A percentile compares a stretch with the other conserved stretches of the same genome.
Evolutionary conservation across 2,329 filamentous ascomycete genomes (phyloP).

Genomic region (Exophiala bonariae): DNA sequence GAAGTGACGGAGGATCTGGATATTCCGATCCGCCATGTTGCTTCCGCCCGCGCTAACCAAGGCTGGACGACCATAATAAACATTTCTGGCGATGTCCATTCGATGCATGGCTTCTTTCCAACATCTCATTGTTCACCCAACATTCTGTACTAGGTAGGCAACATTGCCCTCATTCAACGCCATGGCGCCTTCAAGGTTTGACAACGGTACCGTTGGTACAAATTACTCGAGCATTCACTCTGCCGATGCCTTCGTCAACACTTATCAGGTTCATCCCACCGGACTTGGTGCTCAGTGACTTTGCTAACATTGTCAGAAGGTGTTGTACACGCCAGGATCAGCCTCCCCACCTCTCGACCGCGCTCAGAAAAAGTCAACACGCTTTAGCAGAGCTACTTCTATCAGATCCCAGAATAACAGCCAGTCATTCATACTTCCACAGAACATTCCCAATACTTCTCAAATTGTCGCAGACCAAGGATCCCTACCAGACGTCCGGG

Average conservation of each 20-base stretch:
- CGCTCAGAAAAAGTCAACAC: conserved; percentile 23
- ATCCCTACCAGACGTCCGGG: conserved; percentile 24
- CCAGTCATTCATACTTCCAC: conserved; percentile 28
- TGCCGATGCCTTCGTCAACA: conserved; percentile 27
- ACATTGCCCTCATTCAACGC: no score
- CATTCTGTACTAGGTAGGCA: no score
- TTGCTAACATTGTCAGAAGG: conserved; percentile 10
- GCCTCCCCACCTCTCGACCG: conserved; percentile 24
- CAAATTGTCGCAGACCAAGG: conserved; percentile 27
- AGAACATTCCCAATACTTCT: conserved; percentile 29
- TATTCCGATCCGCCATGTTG: no score
- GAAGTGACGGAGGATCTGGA: no score
- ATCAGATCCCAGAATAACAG: conserved; percentile 21
- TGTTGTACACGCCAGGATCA: conserved; percentile 30
- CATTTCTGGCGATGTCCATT: no score
- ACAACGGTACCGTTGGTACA: conserved; percentile 26
- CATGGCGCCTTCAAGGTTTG: conserved; percentile 25
- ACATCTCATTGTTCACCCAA: no score
- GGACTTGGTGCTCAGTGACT: not conserved
- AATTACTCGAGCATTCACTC: conserved; percentile 31
- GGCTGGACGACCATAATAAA: no score
- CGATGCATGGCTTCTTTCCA: no score
- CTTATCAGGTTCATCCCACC: conserved; percentile 23
- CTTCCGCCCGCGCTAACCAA: no score
- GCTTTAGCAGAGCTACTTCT: conserved; percentile 25